Conservation (phyloP, 2,329 filamentous ascomycete genomes). For the Paecilomyces formosus region DNA sequence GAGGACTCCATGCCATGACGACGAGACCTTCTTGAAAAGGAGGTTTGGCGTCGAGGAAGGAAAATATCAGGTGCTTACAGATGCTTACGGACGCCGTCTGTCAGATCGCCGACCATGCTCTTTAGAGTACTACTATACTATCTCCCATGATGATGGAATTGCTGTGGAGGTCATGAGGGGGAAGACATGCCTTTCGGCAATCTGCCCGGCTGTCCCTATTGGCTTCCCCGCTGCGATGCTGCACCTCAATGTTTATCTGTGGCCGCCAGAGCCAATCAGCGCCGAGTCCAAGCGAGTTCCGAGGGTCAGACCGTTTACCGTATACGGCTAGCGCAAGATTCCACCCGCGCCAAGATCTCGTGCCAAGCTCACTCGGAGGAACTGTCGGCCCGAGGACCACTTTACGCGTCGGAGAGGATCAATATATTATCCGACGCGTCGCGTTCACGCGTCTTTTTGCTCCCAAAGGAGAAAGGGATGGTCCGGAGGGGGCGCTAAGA, state of each 20-base stretch:
- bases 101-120: neutral
- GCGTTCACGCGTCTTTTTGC: slow-evolving; percentile 9
- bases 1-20: neutral
- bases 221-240: neutral
- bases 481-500: neutral
- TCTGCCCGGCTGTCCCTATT: neutral
- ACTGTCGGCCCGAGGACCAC: slow-evolving; percentile 17
- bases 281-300: neutral
- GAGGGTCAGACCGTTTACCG: neutral
- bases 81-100: neutral
- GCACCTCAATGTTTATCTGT: neutral
- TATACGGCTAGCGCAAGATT: neutral
- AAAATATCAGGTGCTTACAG: neutral
- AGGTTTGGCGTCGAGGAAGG: neutral
- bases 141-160: neutral
- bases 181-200: neutral
- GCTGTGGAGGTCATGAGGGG: neutral
- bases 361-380: neutral
- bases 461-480: neutral
- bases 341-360: neutral
- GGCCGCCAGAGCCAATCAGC: neutral
- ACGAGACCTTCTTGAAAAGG: neutral
- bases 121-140: neutral
- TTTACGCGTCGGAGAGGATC: slow-evolving; percentile 23
- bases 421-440: slow-evolving; percentile 2